Conservation (phyloP, 495 filamentous ascomycete species). For the Physcia stellaris region DNA sequence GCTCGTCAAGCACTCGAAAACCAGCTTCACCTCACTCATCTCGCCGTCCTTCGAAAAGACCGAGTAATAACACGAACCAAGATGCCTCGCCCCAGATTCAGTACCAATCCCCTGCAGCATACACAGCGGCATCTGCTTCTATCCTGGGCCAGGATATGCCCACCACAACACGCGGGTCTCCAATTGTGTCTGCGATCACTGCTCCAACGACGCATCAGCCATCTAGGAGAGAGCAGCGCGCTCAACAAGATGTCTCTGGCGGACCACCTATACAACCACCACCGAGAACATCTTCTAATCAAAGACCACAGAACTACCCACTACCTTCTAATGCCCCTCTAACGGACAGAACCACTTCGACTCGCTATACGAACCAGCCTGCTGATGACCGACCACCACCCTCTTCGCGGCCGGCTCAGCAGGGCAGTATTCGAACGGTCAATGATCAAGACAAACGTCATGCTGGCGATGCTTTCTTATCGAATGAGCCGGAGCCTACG, state of each 20-base stretch:
- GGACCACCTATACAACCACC: constrained; percentile 39
- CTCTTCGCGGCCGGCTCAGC: constrained; percentile 7
- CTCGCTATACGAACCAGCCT: constrained; percentile 5
- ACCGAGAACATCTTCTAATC: constrained; percentile 46
- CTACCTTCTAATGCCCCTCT: constrained; percentile 10
- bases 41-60: constrained; percentile 34
- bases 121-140: constrained; percentile 29
- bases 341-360: constrained; percentile 10
- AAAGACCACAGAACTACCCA: constrained; percentile 13
- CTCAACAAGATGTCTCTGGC: constrained; percentile 15
- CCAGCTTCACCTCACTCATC: constrained; percentile 30
- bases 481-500: constrained; percentile 11
- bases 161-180: constrained; percentile 24
- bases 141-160: constrained; percentile 26
- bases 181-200: constrained; percentile 22
- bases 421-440: background rate
- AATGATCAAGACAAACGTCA: no score
- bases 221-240: constrained; percentile 21
- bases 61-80: constrained; percentile 38
- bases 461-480: no score
- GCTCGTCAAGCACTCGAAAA: constrained; percentile 10
- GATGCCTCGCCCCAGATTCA: constrained; percentile 16
- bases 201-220: constrained; percentile 25
- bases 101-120: constrained; percentile 31
- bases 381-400: constrained; percentile 14